Evolutionary conservation across 2,329 filamentous ascomycete genomes (phyloP), one percentile per base, ranked within the genome.

Genomic region (Microcyclosporella mali): DNA sequence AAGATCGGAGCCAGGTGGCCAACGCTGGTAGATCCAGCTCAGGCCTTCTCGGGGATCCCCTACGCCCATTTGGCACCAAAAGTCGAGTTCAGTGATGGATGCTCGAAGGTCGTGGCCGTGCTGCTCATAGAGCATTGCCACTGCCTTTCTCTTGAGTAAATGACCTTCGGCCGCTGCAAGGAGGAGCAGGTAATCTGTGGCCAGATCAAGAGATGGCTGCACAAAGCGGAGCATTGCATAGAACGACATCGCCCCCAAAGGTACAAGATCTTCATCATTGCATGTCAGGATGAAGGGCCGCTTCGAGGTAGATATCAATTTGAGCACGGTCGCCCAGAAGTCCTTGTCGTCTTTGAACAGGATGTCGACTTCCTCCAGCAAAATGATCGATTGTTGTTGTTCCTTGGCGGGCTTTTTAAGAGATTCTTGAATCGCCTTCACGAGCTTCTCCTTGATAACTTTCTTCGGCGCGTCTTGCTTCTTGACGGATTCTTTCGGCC

Each of bases 41-140:
- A 94, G 77, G 0, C 92, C 90, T 15, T 85, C 85, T 54, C 85
- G 85, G n/a, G 79, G 73, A 60, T 95, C 92, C 4, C 92, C 94
- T 8, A 98, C 80, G 0, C 84, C 88, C 66, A 97, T 88, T 62
- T 98, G 92, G 62, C 94, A 98, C 90, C 90, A 98, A 61, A 94
- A 92, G 61, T 94, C 83, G 19, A 98, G 74, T 48, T 97, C 88
- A 43, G 77, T 81, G 37, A 98, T 79, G 2, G 84, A 82, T 16
- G 83, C 87, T 41, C 92, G 81, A 10, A 98, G 68, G 61, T 98
- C 92, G 19, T 74, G 67, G 2, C 74, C 63, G 40, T 85, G 83
- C 11, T 79, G 78, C 40, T 75, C 71, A 57, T 88, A 95, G 2
- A 98, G 73, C 6, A 77, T 70, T 39, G 75, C 71, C 0, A 94